Evolutionary conservation across 2,329 filamentous ascomycete species (phyloP), one percentile per base, ranked within the genome.

Genomic region (Fusarium pseudonygamai): DNA sequence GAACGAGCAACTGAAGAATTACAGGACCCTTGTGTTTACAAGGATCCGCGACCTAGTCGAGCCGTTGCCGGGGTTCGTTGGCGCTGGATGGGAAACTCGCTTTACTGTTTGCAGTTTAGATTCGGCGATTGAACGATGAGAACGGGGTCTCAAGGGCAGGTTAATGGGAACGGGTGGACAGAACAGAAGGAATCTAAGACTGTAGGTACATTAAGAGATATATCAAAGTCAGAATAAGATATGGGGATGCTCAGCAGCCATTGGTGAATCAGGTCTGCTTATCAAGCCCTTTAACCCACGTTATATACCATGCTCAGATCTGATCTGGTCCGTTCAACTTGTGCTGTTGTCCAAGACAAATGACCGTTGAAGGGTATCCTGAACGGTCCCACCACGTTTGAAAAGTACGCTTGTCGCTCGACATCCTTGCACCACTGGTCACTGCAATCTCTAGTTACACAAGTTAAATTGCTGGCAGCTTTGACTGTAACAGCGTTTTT

Each of bases 361-460:
- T 50, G 49, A 40, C 64, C 42, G 49, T 60, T 40, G 26, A 53
- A 69, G 57, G 20, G 66, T 67, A 63, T 55, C 50, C 43, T 34
- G 64, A 59, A 56, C n/a, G 60, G 73, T 63, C 55, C 75, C 75
- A 75, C 75, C 53, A 60, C 61, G 60, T 74, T 74, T 77, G 67
- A 34, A 50, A 46, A 46, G 37, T 24, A 30, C 34, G 45, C 66
- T 57, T 67, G 66, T 60, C 52, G 46, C 37, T 57, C 65, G 52
- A 59, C 45, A 70, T 57, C 69, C 69, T 65, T 69, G 69, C 36
- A 49, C 66, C 65, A 70, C 60, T 49, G 66, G 61, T 60, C 65
- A 65, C 46, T 55, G 66, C 66, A 63, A 67, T 63, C 61, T 69
- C 66, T 53, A 45, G 53, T 65, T 64, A 20, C 49, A 52, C 34